Conservation (phyloP, 257 asterid species). For the Solanum lycopersicoides region DNA sequence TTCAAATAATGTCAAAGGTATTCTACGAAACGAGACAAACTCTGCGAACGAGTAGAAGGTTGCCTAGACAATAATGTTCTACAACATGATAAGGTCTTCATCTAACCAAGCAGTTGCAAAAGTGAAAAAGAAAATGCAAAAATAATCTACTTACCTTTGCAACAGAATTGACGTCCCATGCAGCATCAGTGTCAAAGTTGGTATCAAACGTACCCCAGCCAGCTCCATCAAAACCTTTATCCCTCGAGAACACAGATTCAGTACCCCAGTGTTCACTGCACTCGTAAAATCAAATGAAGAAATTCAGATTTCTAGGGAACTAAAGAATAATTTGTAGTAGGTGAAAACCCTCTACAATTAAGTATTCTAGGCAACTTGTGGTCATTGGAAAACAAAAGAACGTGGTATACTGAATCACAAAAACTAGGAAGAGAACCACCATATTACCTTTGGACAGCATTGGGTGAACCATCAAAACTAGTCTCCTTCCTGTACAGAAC, state of each 20-base stretch:
- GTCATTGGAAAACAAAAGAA: not conserved
- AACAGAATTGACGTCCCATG: slow-evolving; percentile 46
- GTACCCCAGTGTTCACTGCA: slow-evolving; percentile 54
- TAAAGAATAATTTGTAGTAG: not conserved
- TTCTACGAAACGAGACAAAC: not conserved
- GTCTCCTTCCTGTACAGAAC: slow-evolving; percentile 24
- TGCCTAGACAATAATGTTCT: not conserved
- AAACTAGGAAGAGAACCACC: not conserved
- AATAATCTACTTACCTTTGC: slow-evolving; percentile 8
- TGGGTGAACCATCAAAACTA: slow-evolving; percentile 65
- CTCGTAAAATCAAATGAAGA: not conserved
- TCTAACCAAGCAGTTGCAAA: not conserved
- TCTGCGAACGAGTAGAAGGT: not conserved
- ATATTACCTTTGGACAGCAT: slow-evolving; percentile 52
- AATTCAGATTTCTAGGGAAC: not conserved
- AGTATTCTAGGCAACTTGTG: not conserved
- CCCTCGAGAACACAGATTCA: slow-evolving; percentile 17
- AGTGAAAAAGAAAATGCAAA: not conserved
- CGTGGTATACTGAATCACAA: not conserved
- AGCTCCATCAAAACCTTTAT: slow-evolving; percentile 56
- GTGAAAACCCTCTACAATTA: not conserved
- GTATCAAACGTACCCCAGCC: slow-evolving; percentile 71
- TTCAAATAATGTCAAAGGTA: slow-evolving; percentile 3
- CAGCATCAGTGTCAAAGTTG: slow-evolving; percentile 53
- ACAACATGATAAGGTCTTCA: not conserved